Evolutionary conservation across 2,329 filamentous ascomycete genomes (phyloP).

Genomic region (Colletotrichum sp.): DNA sequence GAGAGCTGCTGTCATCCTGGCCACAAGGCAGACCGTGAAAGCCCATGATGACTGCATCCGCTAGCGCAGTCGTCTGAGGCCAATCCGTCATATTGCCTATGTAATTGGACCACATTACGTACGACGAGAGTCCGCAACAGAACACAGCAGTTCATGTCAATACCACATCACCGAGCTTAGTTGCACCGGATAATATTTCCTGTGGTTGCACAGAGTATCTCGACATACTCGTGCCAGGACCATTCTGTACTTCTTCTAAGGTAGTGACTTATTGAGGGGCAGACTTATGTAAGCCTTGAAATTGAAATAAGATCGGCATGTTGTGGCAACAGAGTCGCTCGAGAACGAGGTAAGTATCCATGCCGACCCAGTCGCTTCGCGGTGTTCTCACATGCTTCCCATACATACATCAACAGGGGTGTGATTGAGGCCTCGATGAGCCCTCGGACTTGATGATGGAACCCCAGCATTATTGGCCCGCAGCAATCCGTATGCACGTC

Average conservation of each 20-base stretch:
- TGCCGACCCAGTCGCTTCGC: background rate
- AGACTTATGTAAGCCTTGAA: background rate
- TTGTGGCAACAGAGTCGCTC: fast-evolving
- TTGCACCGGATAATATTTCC: fast-evolving
- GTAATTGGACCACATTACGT: background rate
- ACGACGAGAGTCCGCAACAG: background rate
- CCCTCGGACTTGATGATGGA: background rate
- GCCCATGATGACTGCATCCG: background rate
- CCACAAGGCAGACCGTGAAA: background rate
- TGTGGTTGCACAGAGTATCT: background rate
- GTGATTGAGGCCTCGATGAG: background rate
- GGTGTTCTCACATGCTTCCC: background rate
- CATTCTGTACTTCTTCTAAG: fast-evolving
- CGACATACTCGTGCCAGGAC: fast-evolving
- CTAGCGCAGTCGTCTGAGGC: background rate
- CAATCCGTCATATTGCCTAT: background rate
- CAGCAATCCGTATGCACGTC: background rate
- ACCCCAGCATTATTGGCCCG: background rate
- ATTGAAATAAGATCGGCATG: fast-evolving
- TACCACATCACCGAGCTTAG: background rate
- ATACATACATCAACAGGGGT: background rate
- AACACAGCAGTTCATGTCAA: background rate
- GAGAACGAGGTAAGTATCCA: fast-evolving
- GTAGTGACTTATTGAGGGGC: background rate
- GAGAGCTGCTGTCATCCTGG: background rate